Percentiles rank a stretch among this genome's conserved stretches.
Evolutionary conservation across 768 basidiomycete genomes (phyloP).

Genomic region (Boletus coccyginus): DNA sequence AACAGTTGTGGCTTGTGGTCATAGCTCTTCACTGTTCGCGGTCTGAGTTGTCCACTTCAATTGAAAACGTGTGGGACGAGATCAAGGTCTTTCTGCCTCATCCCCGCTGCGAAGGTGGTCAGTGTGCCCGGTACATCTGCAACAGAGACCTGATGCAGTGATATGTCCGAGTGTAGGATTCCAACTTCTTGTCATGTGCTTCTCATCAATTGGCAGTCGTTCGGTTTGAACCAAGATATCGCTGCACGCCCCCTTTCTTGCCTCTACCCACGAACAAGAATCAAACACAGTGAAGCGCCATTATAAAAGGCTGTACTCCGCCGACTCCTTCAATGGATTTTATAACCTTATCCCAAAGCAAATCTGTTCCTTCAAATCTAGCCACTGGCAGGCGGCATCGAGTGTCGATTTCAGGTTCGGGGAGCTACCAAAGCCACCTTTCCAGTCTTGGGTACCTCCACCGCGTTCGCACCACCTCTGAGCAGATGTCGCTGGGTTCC

Average conservation of each 20-base stretch:
- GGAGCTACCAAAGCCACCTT: slow-evolving; percentile 46
- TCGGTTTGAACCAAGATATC: neutral
- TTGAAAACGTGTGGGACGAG: neutral
- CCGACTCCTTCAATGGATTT: slow-evolving; percentile 10
- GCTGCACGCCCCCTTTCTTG: neutral
- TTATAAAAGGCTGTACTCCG: neutral
- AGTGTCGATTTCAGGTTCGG: slow-evolving; percentile 32
- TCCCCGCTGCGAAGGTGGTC: neutral
- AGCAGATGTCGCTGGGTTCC: slow-evolving; percentile 14
- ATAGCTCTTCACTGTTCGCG: neutral
- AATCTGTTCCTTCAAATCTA: slow-evolving; percentile 24
- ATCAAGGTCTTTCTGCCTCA: neutral
- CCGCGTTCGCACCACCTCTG: slow-evolving; percentile 33
- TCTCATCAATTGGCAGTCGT: neutral
- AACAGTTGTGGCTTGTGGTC: neutral
- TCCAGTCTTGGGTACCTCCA: slow-evolving; percentile 42
- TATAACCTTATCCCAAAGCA: slow-evolving; percentile 20
- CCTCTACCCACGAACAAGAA: neutral
- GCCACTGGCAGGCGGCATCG: slow-evolving; percentile 13
- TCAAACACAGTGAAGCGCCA: neutral
- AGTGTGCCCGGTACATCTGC: neutral
- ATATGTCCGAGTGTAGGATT: slow-evolving; percentile 1
- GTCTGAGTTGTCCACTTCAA: neutral
- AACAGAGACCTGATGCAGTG: neutral
- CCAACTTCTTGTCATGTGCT: neutral